phyloP scores from a whole-genome alignment of 306 rosid genomes.

The Astragalus membranaceus region DNA sequence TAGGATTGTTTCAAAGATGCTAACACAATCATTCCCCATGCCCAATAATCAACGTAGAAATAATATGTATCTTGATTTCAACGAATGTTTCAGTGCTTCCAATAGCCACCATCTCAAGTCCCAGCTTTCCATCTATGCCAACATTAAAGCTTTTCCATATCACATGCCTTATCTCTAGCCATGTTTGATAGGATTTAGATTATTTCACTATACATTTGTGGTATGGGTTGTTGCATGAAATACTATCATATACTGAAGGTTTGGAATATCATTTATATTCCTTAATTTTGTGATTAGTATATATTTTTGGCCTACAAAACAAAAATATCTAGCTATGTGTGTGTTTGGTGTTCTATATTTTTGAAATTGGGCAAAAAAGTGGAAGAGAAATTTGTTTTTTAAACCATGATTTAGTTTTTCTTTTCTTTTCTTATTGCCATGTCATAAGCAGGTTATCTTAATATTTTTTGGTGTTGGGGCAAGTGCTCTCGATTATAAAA shows the following conservation, averaged over 20 bases:
- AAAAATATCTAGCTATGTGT: neutral
- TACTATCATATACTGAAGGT: too few species aligned
- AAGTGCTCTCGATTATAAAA: too few species aligned
- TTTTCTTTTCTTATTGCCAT: too few species aligned
- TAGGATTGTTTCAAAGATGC: conserved; percentile 17
- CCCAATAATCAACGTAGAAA: conserved; percentile 3
- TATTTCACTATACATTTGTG: too few species aligned
- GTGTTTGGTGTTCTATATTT: neutral
- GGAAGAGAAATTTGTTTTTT: too few species aligned
- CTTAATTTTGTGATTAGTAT: too few species aligned
- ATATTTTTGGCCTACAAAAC: too few species aligned
- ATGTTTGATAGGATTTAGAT: neutral
- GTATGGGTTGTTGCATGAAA: too few species aligned
- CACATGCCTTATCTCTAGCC: conserved; percentile 2
- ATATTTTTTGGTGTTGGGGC: too few species aligned
- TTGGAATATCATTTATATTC: too few species aligned
- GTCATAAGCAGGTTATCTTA: too few species aligned
- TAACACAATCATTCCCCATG: conserved; percentile 30
- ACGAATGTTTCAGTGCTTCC: conserved; percentile 18
- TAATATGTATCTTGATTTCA: conserved; percentile 22
- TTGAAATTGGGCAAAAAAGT: neutral
- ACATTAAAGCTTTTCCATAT: neutral
- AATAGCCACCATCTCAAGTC: neutral
- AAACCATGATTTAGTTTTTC: too few species aligned
- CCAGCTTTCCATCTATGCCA: neutral